These are phyloP conservation scores for Solanum tarijense DNA, from an alignment of 257 asterid species.

Conservation along the genomic window DNA sequence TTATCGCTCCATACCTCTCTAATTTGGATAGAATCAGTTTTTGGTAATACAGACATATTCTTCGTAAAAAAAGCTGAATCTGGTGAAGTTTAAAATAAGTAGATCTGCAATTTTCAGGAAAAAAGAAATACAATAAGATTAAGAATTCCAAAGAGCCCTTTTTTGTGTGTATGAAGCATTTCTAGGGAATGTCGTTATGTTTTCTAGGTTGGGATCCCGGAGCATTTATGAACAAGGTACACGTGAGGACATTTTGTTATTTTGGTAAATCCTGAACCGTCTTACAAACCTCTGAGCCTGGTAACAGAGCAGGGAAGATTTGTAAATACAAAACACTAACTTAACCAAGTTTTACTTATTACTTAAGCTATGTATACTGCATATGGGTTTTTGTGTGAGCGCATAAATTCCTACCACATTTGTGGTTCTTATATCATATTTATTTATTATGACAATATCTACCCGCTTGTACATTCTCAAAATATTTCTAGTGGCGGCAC, in stretches of 20 bases:
- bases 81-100: not conserved
- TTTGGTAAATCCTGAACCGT: not conserved
- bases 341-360: not conserved
- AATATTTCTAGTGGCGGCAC: not conserved
- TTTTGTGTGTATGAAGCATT: not conserved
- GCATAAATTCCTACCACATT: not conserved
- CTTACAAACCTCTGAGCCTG: not conserved
- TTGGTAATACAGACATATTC: not conserved
- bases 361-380: not conserved
- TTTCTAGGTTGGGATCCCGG: not conserved
- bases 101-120: not conserved
- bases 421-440: not conserved
- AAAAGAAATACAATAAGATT: not conserved
- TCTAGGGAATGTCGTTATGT: not conserved
- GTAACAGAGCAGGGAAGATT: not conserved
- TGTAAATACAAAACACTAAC: not conserved
- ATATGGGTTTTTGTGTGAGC: not conserved
- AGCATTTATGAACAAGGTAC: not conserved
- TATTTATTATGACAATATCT: not conserved
- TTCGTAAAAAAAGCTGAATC: not conserved
- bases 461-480: not conserved
- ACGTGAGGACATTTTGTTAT: not conserved
- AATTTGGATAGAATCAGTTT: not conserved
- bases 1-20: constrained; percentile 4
- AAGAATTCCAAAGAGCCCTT: not conserved